These are phyloP conservation scores for Diaporthe helianthi DNA, from an alignment of 2,329 filamentous ascomycete species.

Conservation along the genomic window DNA sequence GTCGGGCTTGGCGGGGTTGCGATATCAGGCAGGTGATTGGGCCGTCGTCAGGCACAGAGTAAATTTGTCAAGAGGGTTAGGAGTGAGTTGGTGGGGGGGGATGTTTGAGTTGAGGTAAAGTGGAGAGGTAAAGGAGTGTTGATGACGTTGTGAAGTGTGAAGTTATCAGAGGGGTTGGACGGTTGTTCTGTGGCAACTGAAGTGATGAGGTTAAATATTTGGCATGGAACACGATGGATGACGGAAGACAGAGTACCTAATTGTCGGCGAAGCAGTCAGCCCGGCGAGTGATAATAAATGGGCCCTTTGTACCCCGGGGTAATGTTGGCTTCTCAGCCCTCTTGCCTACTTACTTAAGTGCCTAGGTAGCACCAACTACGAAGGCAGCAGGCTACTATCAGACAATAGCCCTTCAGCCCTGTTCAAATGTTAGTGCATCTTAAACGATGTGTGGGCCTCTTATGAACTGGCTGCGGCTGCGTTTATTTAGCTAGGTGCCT, in stretches of 20 bases:
- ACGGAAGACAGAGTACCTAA: slow-evolving; percentile 39
- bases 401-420: neutral
- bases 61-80: neutral
- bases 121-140: neutral
- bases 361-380: neutral
- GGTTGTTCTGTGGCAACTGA: neutral
- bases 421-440: neutral
- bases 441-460: too few relatives aligned
- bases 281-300: slow-evolving; percentile 41
- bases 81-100: neutral
- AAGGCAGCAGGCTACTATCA: neutral
- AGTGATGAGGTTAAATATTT: slow-evolving; percentile 31
- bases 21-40: slow-evolving; percentile 30
- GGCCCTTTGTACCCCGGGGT: slow-evolving; percentile 35
- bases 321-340: slow-evolving; percentile 14
- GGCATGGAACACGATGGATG: slow-evolving; percentile 43
- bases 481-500: neutral
- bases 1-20: slow-evolving; percentile 28
- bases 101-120: neutral
- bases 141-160: slow-evolving; percentile 31
- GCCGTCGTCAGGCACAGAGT: slow-evolving; percentile 31
- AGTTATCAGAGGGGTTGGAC: neutral
- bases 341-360: too few relatives aligned
- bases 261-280: slow-evolving; percentile 41
- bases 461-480: neutral